Base-by-base conservation (phyloP, 1,139 yeast species). In the Sugiyamaella neomexicana region DNA sequence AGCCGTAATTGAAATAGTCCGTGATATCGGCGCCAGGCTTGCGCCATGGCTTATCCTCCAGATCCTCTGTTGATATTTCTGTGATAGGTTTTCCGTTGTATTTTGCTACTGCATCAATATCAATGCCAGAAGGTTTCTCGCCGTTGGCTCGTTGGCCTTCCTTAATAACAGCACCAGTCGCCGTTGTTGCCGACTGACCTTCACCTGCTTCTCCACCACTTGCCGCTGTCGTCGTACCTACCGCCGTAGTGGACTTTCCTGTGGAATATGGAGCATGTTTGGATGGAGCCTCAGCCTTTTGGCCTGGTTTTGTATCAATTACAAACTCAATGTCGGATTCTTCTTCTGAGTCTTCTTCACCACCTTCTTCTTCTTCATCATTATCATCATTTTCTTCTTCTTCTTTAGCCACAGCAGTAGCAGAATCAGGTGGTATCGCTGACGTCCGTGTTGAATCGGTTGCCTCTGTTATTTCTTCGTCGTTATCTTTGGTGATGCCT, bases 11-110 rank as follows among this genome's bases (percentile, higher is more conserved):
- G 76, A 93, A 93, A 69, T 90, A 93, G 70, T 93, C 99, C 2
- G 96, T 82, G 43, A 89, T 75, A 70, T 93, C 97, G 2, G 97
- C 96, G 50, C 97, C 97, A 0, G 98, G 98, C 61, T 88, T 85
- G 66, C 99, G 80, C 99, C 99, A 93, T 2, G 99, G 99, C 72
- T 95, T 95, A 60, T 89, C 95, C 61, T 89, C 90, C 46, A 91
- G 74, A 50, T 84, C 86, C 60, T 88, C 95, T 16, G 91, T 77
- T 60, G 89, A 86, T n/a, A 91, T 77, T 62, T 86, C 85, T 0
- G 96, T 88, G 51, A 95, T 75, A 2, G 96, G 96, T 62, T 82
- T 80, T 3, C 96, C 98, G 54, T 91, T 87, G 60, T 79, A 81
- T 58, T 82, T 83, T 0, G 95, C 97, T 15, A 88, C 86, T 20